Conservation (phyloP, 345 rosid species). For the Acer saccharum region DNA sequence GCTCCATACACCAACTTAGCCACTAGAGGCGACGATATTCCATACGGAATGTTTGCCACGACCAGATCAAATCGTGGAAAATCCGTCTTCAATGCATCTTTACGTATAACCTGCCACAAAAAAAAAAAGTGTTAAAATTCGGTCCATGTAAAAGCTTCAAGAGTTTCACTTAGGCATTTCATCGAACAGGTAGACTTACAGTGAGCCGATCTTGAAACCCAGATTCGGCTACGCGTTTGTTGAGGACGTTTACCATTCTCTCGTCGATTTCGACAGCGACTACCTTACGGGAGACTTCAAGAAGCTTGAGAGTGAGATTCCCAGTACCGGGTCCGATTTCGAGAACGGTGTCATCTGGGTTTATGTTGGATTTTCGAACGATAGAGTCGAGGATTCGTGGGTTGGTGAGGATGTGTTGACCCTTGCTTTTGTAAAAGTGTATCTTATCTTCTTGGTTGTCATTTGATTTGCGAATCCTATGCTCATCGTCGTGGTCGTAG, state of each 20-base stretch:
- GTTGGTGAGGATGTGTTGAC: constrained; percentile 92
- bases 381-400: constrained; percentile 71
- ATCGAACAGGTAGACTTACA: constrained; percentile 57
- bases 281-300: constrained; percentile 56
- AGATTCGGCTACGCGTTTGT: constrained; percentile 47
- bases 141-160: neutral
- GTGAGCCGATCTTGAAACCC: constrained; percentile 50
- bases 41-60: constrained; percentile 84
- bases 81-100: constrained; percentile 78
- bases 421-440: constrained; percentile 71
- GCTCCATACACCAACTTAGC: constrained; percentile 76
- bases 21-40: constrained; percentile 81
- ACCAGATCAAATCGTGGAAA: constrained; percentile 77
- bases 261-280: constrained; percentile 72
- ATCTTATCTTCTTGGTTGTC: constrained; percentile 38
- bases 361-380: constrained; percentile 54
- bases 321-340: constrained; percentile 97
- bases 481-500: constrained; percentile 13
- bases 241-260: constrained; percentile 77
- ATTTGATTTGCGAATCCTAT: neutral
- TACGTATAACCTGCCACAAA: constrained; percentile 51
- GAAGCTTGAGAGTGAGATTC: constrained; percentile 85
- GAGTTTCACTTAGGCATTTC: constrained; percentile 43
- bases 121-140: neutral
- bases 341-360: constrained; percentile 63